Evolutionary conservation across 2,329 filamentous ascomycete genomes (phyloP).

Genomic region (Trichoderma harzianum): DNA sequence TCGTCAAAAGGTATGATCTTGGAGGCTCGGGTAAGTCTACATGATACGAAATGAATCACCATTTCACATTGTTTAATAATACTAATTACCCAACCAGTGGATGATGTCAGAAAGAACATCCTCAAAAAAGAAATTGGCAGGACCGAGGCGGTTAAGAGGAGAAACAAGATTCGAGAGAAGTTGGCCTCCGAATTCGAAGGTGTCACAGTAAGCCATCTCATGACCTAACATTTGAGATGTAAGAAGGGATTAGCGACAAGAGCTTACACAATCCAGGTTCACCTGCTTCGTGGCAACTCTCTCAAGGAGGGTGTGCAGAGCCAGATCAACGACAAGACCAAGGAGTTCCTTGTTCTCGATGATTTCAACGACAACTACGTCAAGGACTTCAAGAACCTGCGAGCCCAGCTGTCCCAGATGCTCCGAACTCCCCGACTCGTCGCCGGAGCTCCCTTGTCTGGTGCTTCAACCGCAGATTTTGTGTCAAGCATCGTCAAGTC

Average conservation of each 20-base stretch:
- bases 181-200: conserved; percentile 10
- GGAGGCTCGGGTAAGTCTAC: conserved; percentile 7
- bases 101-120: conserved; percentile 14
- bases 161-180: conserved; percentile 17
- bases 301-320: conserved; percentile 7
- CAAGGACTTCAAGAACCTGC: conserved; percentile 14
- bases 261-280: conserved; percentile 1
- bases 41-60: neutral
- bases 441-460: conserved; percentile 5
- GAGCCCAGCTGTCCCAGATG: conserved; percentile 3
- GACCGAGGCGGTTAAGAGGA: conserved; percentile 10
- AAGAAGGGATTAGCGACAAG: neutral
- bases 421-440: conserved; percentile 1
- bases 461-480: conserved; percentile 3
- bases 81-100: neutral
- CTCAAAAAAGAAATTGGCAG: conserved; percentile 13
- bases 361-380: conserved; percentile 15
- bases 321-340: conserved; percentile 12
- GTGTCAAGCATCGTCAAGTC: conserved; percentile 15
- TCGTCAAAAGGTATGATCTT: conserved; percentile 2
- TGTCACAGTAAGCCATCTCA: conserved; percentile 2
- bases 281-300: conserved; percentile 11
- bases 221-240: neutral
- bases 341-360: conserved; percentile 6
- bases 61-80: neutral